A percentile compares a stretch with the other conserved stretches of the same genome.
phyloP scores from a whole-genome alignment of 1,139 yeast species.

The Pichia terricola region DNA sequence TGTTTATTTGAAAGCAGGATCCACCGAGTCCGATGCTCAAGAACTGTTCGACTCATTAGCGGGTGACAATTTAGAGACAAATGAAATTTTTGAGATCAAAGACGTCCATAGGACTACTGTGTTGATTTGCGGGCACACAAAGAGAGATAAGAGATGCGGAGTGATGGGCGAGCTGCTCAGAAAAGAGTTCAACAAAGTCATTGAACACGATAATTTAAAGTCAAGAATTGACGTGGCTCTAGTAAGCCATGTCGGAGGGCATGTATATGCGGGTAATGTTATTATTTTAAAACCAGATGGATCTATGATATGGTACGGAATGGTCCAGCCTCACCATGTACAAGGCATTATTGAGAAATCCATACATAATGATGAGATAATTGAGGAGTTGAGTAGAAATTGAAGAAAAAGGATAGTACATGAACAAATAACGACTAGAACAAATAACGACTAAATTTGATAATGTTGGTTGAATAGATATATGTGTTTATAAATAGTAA shows the following conservation, averaged over 20 bases:
- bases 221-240: constrained; percentile 34
- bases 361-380: constrained; percentile 35
- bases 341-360: constrained; percentile 58
- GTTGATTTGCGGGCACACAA: constrained; percentile 57
- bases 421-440: not conserved
- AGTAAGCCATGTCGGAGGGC: constrained; percentile 70
- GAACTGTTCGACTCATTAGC: constrained; percentile 6
- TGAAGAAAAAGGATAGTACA: constrained; percentile 1
- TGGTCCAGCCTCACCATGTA: constrained; percentile 53
- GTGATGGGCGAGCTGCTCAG: constrained; percentile 46
- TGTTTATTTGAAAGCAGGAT: not conserved
- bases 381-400: constrained; percentile 49
- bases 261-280: constrained; percentile 70
- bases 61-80: constrained; percentile 1
- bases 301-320: constrained; percentile 59
- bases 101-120: constrained; percentile 23
- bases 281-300: constrained; percentile 38
- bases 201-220: constrained; percentile 26
- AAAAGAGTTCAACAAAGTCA: constrained; percentile 39
- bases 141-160: constrained; percentile 63
- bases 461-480: not conserved
- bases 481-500: too few relatives aligned
- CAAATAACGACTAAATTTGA: not conserved
- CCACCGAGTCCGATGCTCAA: not conserved
- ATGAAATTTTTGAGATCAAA: constrained; percentile 2